Evolutionary conservation across 352 stramenopile genomes (phyloP).

Genomic region (Phytopythium montanum): DNA sequence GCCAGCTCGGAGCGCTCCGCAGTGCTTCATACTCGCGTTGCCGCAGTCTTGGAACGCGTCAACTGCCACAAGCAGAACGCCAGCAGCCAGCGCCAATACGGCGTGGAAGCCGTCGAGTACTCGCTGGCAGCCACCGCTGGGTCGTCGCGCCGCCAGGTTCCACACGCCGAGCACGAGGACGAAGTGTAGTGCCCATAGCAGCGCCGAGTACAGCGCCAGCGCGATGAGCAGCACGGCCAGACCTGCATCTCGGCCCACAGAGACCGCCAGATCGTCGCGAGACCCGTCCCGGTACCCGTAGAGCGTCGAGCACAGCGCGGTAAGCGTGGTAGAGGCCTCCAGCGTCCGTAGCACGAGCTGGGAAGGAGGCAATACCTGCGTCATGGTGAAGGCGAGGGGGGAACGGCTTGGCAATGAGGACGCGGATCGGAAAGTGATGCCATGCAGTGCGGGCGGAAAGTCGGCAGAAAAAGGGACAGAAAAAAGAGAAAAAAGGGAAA

Average conservation of each 20-base stretch:
- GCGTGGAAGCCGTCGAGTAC: slow-evolving; percentile 13
- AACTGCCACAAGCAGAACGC: slow-evolving; percentile 19
- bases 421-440: not conserved
- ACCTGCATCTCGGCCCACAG: slow-evolving; percentile 16
- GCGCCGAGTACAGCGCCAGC: slow-evolving; percentile 51
- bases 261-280: not conserved
- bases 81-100: slow-evolving; percentile 14
- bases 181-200: slow-evolving; percentile 69
- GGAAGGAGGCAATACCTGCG: not conserved
- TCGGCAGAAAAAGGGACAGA: too few relatives aligned
- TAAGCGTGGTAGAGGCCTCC: slow-evolving; percentile 14
- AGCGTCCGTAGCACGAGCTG: slow-evolving; percentile 13
- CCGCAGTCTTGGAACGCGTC: slow-evolving; percentile 19
- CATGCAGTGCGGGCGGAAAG: too few relatives aligned
- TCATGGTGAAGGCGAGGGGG: not conserved
- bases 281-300: slow-evolving; percentile 13
- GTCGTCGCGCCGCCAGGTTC: slow-evolving; percentile 25
- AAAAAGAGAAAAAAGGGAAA: too few relatives aligned
- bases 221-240: slow-evolving; percentile 27
- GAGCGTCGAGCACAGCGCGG: slow-evolving; percentile 22
- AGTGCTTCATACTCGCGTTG: slow-evolving; percentile 14
- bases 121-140: slow-evolving; percentile 18
- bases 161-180: slow-evolving; percentile 71
- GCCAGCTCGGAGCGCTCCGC: slow-evolving; percentile 22
- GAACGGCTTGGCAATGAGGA: too few relatives aligned